Evolutionary conservation across 1,139 yeast genomes (phyloP).

Genomic region (Yamadazyma friedrichii): DNA sequence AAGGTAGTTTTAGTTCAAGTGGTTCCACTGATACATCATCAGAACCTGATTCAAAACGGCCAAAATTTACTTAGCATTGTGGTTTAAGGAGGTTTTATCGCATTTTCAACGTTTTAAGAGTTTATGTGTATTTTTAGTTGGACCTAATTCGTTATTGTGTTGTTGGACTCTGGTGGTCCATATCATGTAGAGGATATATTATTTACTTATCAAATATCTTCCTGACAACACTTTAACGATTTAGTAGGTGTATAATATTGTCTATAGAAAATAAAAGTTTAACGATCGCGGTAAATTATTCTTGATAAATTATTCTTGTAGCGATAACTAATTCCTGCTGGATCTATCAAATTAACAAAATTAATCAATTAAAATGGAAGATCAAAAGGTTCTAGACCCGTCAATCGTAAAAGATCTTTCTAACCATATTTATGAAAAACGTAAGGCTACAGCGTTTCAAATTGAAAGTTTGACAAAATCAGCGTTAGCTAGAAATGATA

Average conservation of each 20-base stretch:
- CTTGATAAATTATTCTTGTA: no score
- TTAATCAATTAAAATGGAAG: slow-evolving; percentile 20
- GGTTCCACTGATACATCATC: slow-evolving; percentile 1
- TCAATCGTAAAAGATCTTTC: slow-evolving; percentile 79
- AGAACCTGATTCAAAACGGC: slow-evolving; percentile 7
- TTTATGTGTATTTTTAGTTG: no score
- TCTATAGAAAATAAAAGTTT: background rate
- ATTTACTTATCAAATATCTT: no score
- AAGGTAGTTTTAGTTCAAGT: slow-evolving; percentile 10
- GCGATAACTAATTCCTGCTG: no score
- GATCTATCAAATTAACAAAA: no score
- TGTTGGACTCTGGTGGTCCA: no score
- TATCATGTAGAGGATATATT: no score
- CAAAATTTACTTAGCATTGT: background rate
- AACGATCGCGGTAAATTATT: no score
- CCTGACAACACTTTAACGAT: no score
- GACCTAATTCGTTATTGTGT: no score
- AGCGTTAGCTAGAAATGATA: slow-evolving; percentile 65
- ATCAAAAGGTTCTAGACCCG: slow-evolving; percentile 53
- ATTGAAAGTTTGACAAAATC: slow-evolving; percentile 78
- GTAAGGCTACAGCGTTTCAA: slow-evolving; percentile 92
- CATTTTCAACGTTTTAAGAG: no score
- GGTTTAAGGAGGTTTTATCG: no score
- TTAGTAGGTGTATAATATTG: background rate
- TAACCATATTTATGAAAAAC: slow-evolving; percentile 89